Conservation (phyloP, 164 flowering plant species). For the Vitis labrusca region DNA sequence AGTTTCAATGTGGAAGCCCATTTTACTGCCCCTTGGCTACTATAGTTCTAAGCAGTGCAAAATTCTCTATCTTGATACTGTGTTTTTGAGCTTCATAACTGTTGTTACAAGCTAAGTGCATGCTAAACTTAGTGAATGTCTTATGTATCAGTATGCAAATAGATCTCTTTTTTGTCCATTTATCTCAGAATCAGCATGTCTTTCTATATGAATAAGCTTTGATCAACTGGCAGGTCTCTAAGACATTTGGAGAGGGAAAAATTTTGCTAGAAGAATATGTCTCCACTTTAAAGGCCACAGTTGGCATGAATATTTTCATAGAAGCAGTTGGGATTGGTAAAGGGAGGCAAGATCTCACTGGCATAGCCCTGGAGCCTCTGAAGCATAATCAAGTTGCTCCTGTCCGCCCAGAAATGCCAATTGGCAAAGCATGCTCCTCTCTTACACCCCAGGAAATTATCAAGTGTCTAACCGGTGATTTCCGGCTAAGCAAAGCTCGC, state of each 20-base stretch:
- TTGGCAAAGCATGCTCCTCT: slow-evolving; percentile 69
- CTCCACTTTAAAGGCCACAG: slow-evolving; percentile 46
- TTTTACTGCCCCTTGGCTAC: no score
- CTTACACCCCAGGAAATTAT: slow-evolving; percentile 68
- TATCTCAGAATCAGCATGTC: no score
- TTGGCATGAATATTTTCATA: slow-evolving; percentile 59
- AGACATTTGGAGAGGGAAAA: slow-evolving; percentile 61
- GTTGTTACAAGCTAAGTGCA: no score
- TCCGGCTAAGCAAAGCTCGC: slow-evolving; percentile 83
- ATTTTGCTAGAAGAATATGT: slow-evolving; percentile 68
- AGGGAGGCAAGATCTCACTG: slow-evolving; percentile 83
- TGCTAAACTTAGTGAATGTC: no score
- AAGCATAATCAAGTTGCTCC: slow-evolving; percentile 37
- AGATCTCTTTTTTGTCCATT: no score
- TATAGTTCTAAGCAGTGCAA: no score
- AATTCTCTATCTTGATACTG: no score
- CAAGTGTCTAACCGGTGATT: slow-evolving; percentile 65
- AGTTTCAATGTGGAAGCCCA: no score
- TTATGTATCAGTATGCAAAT: no score
- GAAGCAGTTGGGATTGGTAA: slow-evolving; percentile 85
- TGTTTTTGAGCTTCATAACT: no score
- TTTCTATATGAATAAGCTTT: neutral
- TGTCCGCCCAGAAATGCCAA: slow-evolving; percentile 53
- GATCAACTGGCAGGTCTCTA: slow-evolving; percentile 51
- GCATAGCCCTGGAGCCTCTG: slow-evolving; percentile 37